phyloP scores from a whole-genome alignment of 371 early-diverging fungal genomes.

The Mortierella sp. region DNA sequence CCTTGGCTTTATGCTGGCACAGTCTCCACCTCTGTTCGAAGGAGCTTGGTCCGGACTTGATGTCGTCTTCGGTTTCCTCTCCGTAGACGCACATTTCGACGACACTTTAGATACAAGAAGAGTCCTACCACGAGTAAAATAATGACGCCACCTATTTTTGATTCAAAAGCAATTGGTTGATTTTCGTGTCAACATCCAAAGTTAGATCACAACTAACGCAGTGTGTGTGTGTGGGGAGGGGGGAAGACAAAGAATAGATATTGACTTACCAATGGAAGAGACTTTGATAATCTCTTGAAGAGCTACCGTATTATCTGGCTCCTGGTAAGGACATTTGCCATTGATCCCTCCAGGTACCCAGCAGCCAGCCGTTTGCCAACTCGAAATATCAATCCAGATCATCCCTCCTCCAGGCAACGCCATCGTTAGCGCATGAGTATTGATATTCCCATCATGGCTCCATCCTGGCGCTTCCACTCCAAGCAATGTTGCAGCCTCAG shows the following conservation, averaged over 20 bases:
- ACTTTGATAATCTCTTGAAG: constrained; percentile 50
- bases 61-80: constrained; percentile 42
- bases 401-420: constrained; percentile 14
- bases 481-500: not conserved
- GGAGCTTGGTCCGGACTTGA: constrained; percentile 35
- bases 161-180: too few species aligned
- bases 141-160: constrained; percentile 37
- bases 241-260: not conserved
- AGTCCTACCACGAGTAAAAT: constrained; percentile 27
- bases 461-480: not conserved
- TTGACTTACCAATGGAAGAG: constrained; percentile 36
- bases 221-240: too few species aligned
- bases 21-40: constrained; percentile 44
- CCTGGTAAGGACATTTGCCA: constrained; percentile 40
- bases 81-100: constrained; percentile 46
- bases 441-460: not conserved
- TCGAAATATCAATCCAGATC: constrained; percentile 53
- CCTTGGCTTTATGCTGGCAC: constrained; percentile 40
- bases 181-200: too few species aligned
- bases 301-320: constrained; percentile 42
- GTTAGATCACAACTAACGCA: too few species aligned
- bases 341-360: constrained; percentile 48
- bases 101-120: constrained; percentile 44
- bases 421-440: not conserved
- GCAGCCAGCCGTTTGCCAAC: constrained; percentile 53